Evolutionary conservation across 2,329 filamentous ascomycete genomes (phyloP).

Genomic region (Fusarium equiseti): DNA sequence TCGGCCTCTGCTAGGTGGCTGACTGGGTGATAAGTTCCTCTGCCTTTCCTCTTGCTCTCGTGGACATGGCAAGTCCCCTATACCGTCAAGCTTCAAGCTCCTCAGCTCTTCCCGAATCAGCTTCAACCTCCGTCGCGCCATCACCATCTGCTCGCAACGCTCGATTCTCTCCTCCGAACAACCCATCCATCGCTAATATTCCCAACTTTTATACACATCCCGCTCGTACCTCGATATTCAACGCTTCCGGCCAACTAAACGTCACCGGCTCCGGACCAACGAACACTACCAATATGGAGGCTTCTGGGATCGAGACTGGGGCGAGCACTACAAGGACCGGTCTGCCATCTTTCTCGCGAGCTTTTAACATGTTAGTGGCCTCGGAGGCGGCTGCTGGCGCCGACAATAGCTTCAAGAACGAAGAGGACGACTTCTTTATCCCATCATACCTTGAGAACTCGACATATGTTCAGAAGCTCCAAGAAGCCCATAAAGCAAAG

Average conservation of each 20-base stretch:
- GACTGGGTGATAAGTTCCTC: constrained; percentile 4
- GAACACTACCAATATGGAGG: constrained; percentile 50
- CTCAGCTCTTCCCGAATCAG: constrained; percentile 39
- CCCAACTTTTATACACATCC: constrained; percentile 49
- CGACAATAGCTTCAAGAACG: constrained; percentile 44
- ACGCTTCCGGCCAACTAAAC: constrained; percentile 57
- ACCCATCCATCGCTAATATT: constrained; percentile 23
- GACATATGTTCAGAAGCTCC: constrained; percentile 80
- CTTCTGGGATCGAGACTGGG: constrained; percentile 49
- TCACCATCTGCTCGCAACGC: constrained; percentile 35
- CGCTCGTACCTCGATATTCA: constrained; percentile 59
- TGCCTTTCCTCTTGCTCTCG: constrained; percentile 20
- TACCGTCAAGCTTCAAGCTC: constrained; percentile 41
- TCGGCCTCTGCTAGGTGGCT: constrained; percentile 13
- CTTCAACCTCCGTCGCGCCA: constrained; percentile 38
- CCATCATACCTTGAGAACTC: constrained; percentile 87
- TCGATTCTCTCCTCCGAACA: constrained; percentile 34
- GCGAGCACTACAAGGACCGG: constrained; percentile 45
- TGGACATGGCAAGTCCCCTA: constrained; percentile 45
- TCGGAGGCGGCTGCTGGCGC: constrained; percentile 44
- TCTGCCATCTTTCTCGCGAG: constrained; percentile 64
- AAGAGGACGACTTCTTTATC: constrained; percentile 73
- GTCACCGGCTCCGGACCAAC: constrained; percentile 28
- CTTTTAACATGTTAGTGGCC: constrained; percentile 63
- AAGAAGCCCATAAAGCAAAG: constrained; percentile 75